Conservation (phyloP, 2,329 filamentous ascomycete species). For the Byssothecium circinans region DNA sequence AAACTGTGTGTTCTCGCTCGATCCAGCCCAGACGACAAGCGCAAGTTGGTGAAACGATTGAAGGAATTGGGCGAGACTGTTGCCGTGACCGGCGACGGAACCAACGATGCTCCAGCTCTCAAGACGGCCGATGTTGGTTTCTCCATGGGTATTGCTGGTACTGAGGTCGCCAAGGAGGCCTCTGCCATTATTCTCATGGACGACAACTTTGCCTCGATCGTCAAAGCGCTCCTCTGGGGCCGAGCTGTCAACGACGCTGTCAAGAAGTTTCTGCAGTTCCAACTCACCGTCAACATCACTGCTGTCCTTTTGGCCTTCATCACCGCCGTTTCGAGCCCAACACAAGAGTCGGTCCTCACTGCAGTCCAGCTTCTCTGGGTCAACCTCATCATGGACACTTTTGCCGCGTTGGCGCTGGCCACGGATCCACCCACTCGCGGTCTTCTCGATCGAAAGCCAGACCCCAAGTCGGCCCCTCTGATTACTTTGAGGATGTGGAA, state of each 20-base stretch:
- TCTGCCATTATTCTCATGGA: conserved; percentile 87
- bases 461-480: conserved; percentile 71
- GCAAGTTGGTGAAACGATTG: conserved; percentile 64
- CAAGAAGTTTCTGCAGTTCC: conserved; percentile 56
- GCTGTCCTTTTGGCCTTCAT: conserved; percentile 87
- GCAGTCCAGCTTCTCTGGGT: conserved; percentile 95
- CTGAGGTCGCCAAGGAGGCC: conserved; percentile 82
- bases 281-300: conserved; percentile 88
- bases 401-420: conserved; percentile 83
- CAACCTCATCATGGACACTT: conserved; percentile 96
- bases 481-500: conserved; percentile 96
- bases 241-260: conserved; percentile 48
- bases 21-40: conserved; percentile 71
- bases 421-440: conserved; percentile 86
- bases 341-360: conserved; percentile 75
- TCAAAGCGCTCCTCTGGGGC: conserved; percentile 81
- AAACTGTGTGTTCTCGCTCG: conserved; percentile 69
- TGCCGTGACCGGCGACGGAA: conserved; percentile 80
- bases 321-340: conserved; percentile 71
- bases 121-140: conserved; percentile 83
- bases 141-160: conserved; percentile 82
- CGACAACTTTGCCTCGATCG: conserved; percentile 84
- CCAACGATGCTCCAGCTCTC: conserved; percentile 79
- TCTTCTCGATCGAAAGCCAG: conserved; percentile 78
- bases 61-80: conserved; percentile 73